Evolutionary conservation across 495 filamentous ascomycete species (phyloP).

Genomic region (Penicillium simplicissimum): DNA sequence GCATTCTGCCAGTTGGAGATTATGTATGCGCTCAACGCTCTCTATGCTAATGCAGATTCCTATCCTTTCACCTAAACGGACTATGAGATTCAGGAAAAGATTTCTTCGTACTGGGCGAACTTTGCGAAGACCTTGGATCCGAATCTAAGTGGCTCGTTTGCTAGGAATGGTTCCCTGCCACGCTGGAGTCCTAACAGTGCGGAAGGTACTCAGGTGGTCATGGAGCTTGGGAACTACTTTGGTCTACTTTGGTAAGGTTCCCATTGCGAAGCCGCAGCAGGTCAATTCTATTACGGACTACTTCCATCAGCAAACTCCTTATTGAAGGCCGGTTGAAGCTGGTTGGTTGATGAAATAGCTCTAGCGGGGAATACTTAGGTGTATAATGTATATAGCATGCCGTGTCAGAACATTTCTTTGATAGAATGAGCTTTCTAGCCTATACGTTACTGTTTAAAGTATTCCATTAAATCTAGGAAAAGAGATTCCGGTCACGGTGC

Average conservation of each 20-base stretch:
- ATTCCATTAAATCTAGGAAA: too few relatives aligned
- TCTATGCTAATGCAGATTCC: slow-evolving; percentile 28
- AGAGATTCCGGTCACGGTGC: too few relatives aligned
- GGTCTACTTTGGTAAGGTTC: too few relatives aligned
- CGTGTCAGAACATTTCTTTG: too few relatives aligned
- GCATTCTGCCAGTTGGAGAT: slow-evolving; percentile 37
- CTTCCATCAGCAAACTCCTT: slow-evolving; percentile 23
- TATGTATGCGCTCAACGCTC: slow-evolving; percentile 30
- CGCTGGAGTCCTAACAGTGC: slow-evolving; percentile 23
- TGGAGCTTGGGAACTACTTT: slow-evolving; percentile 28
- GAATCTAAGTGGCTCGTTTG: slow-evolving; percentile 27
- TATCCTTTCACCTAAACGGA: slow-evolving; percentile 29
- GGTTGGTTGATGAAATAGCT: neutral
- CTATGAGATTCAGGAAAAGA: slow-evolving; percentile 25
- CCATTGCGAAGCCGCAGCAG: slow-evolving; percentile 23
- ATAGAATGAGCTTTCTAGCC: too few relatives aligned
- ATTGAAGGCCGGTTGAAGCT: slow-evolving; percentile 4
- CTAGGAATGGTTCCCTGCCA: slow-evolving; percentile 15
- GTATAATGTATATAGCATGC: too few relatives aligned
- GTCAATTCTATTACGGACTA: slow-evolving; percentile 26
- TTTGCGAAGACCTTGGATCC: slow-evolving; percentile 35
- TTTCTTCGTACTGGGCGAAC: slow-evolving; percentile 36
- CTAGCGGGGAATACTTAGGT: too few relatives aligned
- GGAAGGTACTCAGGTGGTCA: slow-evolving; percentile 21
- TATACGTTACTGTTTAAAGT: too few relatives aligned